phyloP scores from a whole-genome alignment of 2,329 filamentous ascomycete species.

The Penicillium digitatum region DNA sequence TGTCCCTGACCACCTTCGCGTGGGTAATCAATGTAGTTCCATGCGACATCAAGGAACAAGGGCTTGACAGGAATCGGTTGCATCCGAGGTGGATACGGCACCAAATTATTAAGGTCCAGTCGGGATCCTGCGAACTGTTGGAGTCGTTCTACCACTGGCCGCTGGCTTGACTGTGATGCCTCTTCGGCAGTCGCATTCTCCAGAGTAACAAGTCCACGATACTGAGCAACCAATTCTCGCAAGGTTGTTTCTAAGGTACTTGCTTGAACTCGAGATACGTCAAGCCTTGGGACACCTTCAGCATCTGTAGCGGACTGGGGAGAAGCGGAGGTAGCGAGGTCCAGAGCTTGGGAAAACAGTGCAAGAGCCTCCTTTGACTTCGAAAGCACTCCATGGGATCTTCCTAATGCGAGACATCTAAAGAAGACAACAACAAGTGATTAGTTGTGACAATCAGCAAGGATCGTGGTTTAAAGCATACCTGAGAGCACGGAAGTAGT shows the following conservation, averaged over 20 bases:
- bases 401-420: constrained; percentile 77
- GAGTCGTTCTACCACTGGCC: constrained; percentile 70
- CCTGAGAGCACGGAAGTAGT: constrained; percentile 88
- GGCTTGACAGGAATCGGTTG: constrained; percentile 87
- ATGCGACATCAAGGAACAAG: constrained; percentile 91
- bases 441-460: constrained; percentile 14
- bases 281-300: constrained; percentile 60
- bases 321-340: constrained; percentile 54
- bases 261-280: constrained; percentile 59
- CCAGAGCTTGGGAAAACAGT: constrained; percentile 68
- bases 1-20: constrained; percentile 46
- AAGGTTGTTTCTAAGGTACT: constrained; percentile 60
- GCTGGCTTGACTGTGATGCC: constrained; percentile 42
- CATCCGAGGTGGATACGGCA: constrained; percentile 80
- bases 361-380: constrained; percentile 77
- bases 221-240: constrained; percentile 68
- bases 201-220: constrained; percentile 81
- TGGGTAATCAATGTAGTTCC: constrained; percentile 95
- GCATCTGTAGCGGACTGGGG: constrained; percentile 43
- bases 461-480: constrained; percentile 41
- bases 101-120: constrained; percentile 73
- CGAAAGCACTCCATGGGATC: constrained; percentile 72
- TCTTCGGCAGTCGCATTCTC: constrained; percentile 57
- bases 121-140: constrained; percentile 68
- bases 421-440: background rate